Evolutionary conservation across 768 basidiomycete genomes (phyloP).

Genomic region (Termitomyces bulborhizus): DNA sequence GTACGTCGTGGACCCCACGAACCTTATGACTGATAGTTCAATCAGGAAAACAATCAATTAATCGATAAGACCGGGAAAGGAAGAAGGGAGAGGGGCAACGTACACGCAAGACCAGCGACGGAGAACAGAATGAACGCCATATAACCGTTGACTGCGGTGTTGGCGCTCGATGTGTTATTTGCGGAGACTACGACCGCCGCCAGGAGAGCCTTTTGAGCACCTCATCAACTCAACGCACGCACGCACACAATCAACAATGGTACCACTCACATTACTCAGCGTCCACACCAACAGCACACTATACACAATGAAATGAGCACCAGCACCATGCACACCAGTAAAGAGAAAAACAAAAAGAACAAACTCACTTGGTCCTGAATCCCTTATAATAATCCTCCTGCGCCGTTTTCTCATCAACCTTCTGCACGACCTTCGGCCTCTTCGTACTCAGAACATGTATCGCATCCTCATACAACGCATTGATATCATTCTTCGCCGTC

Average conservation of each 20-base stretch:
- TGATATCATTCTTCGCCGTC: constrained; percentile 82
- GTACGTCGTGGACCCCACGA: constrained; percentile 76
- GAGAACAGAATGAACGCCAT: constrained; percentile 87
- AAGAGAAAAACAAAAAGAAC: neutral
- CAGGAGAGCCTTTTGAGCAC: constrained; percentile 46
- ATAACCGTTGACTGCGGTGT: constrained; percentile 68
- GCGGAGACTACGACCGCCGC: constrained; percentile 65
- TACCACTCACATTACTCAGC: constrained; percentile 61
- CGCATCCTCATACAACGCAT: constrained; percentile 88
- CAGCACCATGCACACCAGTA: constrained; percentile 24
- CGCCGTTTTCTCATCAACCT: constrained; percentile 51
- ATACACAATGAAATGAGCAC: neutral
- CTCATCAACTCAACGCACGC: constrained; percentile 3
- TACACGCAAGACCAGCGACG: constrained; percentile 82
- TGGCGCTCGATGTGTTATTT: constrained; percentile 46
- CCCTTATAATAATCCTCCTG: constrained; percentile 86
- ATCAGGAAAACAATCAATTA: neutral
- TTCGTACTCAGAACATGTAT: constrained; percentile 75
- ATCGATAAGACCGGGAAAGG: too few species aligned
- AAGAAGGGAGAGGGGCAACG: constrained; percentile 24
- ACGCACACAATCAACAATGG: neutral
- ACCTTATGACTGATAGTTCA: constrained; percentile 63
- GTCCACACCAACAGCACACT: constrained; percentile 75
- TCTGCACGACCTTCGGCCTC: constrained; percentile 64
- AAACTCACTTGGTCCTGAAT: constrained; percentile 82